phyloP scores from a whole-genome alignment of 2,329 filamentous ascomycete genomes.

The Fusarium devonianum region DNA sequence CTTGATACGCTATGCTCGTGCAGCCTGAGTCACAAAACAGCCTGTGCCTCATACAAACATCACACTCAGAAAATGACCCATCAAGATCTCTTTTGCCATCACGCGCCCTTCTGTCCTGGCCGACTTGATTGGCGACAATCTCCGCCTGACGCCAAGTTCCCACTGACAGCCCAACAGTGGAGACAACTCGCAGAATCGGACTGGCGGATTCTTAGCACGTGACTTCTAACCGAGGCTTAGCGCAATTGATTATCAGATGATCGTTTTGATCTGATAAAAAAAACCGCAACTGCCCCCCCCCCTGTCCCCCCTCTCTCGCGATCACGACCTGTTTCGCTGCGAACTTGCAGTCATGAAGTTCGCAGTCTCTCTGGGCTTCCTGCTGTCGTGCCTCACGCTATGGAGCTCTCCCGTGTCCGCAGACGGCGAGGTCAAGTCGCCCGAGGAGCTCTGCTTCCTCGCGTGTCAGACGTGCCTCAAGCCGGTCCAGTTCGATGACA shows the following conservation, averaged over 20 bases:
- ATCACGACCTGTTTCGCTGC: conserved; percentile 6
- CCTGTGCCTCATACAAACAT: not conserved
- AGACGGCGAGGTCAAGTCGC: conserved; percentile 16
- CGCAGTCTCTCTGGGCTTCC: not conserved
- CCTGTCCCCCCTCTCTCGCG: conserved; percentile 2
- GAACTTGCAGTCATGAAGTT: conserved; percentile 30
- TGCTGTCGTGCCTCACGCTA: conserved; percentile 4
- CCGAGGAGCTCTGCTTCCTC: conserved; percentile 43
- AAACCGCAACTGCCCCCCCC: conserved; percentile 28
- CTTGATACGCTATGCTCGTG: no score
- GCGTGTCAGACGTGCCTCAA: conserved; percentile 44
- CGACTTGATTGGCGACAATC: not conserved
- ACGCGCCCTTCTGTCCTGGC: not conserved
- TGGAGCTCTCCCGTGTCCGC: not conserved
- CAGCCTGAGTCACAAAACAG: no score
- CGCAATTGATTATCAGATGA: conserved; percentile 39
- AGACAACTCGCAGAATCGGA: not conserved
- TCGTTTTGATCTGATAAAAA: conserved; percentile 45
- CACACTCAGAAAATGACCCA: not conserved
- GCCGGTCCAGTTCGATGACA: conserved; percentile 45
- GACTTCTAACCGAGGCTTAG: not conserved
- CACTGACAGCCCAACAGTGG: not conserved
- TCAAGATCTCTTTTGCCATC: not conserved
- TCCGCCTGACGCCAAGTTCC: conserved; percentile 4
- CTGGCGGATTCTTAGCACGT: conserved; percentile 12